Conservation (phyloP, 352 stramenopile genomes). For the Pythium sp. region DNA sequence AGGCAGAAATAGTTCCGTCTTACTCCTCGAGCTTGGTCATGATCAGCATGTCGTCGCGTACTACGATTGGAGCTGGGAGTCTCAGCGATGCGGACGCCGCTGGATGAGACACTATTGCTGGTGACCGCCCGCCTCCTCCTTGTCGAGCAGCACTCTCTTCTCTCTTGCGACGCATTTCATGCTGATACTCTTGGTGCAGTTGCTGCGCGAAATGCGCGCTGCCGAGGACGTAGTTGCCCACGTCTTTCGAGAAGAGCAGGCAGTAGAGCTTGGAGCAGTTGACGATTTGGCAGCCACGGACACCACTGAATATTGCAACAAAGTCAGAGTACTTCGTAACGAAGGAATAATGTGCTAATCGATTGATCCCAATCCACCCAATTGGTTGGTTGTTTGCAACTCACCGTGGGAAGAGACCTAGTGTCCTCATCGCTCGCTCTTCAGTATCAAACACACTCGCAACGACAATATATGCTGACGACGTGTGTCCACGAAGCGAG, state of each 20-base stretch:
- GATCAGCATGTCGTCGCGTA: conserved; percentile 6
- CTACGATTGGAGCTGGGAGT: background rate
- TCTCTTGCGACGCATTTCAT: conserved; percentile 13
- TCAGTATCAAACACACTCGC: conserved; percentile 33
- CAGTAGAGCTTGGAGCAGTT: conserved; percentile 52
- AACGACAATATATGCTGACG: conserved; percentile 23
- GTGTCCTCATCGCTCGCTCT: conserved; percentile 19
- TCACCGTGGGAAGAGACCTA: conserved; percentile 20
- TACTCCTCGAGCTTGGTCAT: conserved; percentile 39
- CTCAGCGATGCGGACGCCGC: conserved; percentile 7
- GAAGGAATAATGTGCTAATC: background rate
- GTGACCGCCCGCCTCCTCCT: background rate
- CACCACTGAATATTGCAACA: conserved; percentile 1
- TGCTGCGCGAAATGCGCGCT: conserved; percentile 35
- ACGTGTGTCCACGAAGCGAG: conserved; percentile 21
- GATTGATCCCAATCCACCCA: background rate
- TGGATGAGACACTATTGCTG: background rate
- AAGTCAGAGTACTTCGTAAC: background rate
- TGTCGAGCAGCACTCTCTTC: background rate
- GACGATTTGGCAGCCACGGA: conserved; percentile 24
- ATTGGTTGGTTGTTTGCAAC: background rate
- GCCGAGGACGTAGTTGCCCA: conserved; percentile 31
- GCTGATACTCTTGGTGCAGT: conserved; percentile 18
- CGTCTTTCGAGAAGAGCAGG: conserved; percentile 36
- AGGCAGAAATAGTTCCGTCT: background rate